phyloP scores from a whole-genome alignment of 257 asterid genomes.

The Ocimum tenuiflorum region DNA sequence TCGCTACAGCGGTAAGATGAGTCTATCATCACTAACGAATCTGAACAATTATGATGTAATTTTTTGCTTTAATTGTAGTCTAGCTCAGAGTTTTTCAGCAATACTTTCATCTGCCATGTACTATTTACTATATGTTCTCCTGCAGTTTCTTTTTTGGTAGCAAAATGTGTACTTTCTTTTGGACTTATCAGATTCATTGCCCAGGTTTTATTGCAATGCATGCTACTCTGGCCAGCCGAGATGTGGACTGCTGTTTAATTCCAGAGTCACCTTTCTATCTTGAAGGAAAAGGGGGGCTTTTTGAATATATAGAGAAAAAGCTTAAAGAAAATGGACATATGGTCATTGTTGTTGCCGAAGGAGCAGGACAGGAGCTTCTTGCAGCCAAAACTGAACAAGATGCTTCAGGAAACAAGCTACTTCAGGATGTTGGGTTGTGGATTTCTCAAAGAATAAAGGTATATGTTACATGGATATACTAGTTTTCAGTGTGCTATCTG shows the following conservation, averaged over 20 bases:
- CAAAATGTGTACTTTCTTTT: not conserved
- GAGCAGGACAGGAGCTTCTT: conserved; percentile 90
- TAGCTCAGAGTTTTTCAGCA: not conserved
- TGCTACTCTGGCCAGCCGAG: conserved; percentile 96
- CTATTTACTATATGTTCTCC: not conserved
- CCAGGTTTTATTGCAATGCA: conserved; percentile 91
- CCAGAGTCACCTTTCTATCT: conserved; percentile 90
- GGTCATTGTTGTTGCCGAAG: conserved; percentile 95
- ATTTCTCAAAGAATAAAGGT: conserved; percentile 76
- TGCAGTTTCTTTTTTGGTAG: not conserved
- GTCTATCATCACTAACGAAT: conserved; percentile 2
- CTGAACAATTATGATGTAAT: not conserved
- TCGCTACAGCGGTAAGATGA: conserved; percentile 70
- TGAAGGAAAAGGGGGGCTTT: conserved; percentile 78
- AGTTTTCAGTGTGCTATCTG: conserved; percentile 7
- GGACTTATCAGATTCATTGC: conserved; percentile 12
- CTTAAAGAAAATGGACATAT: conserved; percentile 80
- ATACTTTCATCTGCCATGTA: not conserved
- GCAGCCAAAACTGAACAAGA: conserved; percentile 45
- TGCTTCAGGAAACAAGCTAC: conserved; percentile 87
- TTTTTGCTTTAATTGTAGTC: not conserved
- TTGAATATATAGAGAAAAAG: conserved; percentile 58
- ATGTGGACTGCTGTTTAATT: conserved; percentile 90
- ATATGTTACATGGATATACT: conserved; percentile 8
- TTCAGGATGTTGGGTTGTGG: conserved; percentile 90